A percentile compares a stretch with the other conserved stretches of the same genome.
phyloP scores from a whole-genome alignment of 176 grass and related monocot genomes.

The Hsuehochloa calcarea region DNA sequence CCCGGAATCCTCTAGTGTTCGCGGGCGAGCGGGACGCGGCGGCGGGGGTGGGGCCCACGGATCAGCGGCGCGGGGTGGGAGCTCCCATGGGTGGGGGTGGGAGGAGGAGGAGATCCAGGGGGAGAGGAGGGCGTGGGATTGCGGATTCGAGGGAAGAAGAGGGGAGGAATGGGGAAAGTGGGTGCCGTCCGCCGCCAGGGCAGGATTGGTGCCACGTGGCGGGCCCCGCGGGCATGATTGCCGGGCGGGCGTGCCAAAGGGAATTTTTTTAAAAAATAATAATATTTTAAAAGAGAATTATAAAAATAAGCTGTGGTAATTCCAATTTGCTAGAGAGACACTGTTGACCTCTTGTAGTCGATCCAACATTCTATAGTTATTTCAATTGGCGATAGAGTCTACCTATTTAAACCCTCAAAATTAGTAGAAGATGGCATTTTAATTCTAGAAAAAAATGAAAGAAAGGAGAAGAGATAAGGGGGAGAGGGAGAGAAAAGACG shows the following conservation, averaged over 20 bases:
- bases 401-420: no score
- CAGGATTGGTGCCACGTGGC: conserved; percentile 54
- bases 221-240: conserved; percentile 46
- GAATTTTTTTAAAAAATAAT: no score
- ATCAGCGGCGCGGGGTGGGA: conserved; percentile 1
- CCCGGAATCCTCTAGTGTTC: conserved; percentile 30
- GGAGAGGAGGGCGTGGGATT: conserved; percentile 22
- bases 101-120: conserved; percentile 35
- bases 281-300: no score
- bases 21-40: background rate
- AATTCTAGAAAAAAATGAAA: no score
- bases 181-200: conserved; percentile 44
- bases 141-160: conserved; percentile 39
- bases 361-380: no score
- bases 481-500: no score
- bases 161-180: conserved; percentile 41
- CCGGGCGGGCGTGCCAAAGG: background rate
- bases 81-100: conserved; percentile 21
- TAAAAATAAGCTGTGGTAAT: no score
- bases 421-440: no score
- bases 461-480: no score
- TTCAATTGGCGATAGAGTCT: no score
- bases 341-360: no score
- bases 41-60: conserved; percentile 1
- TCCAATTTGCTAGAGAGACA: no score